Percentiles rank a stretch among this genome's conserved stretches.
Evolutionary conservation across 1,284 basidiomycete genomes (phyloP).

Genomic region (Sanguinoderma infundibulare): DNA sequence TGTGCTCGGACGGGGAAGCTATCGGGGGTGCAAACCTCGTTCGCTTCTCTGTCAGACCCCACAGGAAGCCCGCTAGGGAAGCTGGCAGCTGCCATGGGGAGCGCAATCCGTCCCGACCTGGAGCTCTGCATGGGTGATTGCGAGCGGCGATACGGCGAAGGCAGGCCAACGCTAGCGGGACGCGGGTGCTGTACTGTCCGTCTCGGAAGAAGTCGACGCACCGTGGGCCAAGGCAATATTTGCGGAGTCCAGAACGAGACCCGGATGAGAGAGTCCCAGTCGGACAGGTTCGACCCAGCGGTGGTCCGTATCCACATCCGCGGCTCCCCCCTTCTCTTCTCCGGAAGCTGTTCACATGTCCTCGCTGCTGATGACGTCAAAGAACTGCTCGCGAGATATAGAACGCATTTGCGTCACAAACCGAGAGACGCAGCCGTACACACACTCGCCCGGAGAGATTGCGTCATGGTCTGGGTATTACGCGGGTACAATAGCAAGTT

Average conservation of each 20-base stretch:
- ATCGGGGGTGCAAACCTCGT: conserved; percentile 19
- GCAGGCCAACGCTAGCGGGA: neutral
- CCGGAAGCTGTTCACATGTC: neutral
- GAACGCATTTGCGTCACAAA: neutral
- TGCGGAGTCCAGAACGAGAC: neutral
- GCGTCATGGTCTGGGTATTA: conserved; percentile 21
- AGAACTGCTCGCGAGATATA: neutral
- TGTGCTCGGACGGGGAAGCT: conserved; percentile 3
- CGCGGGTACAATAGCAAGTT: conserved; percentile 22
- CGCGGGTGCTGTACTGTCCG: too few species aligned
- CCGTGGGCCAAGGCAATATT: neutral
- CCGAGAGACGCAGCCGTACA: neutral
- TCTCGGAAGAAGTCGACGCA: too few species aligned
- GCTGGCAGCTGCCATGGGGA: neutral
- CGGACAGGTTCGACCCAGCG: neutral
- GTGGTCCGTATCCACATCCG: neutral
- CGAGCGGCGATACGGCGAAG: neutral
- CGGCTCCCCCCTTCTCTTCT: neutral
- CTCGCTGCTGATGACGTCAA: neutral
- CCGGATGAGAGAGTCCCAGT: neutral
- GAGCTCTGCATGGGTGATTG: neutral
- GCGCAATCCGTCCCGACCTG: neutral
- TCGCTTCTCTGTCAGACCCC: conserved; percentile 10
- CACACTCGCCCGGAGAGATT: neutral
- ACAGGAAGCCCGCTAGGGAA: neutral